Evolutionary conservation across 805 yeast species (phyloP).

Genomic region (Candida yuanshanica): DNA sequence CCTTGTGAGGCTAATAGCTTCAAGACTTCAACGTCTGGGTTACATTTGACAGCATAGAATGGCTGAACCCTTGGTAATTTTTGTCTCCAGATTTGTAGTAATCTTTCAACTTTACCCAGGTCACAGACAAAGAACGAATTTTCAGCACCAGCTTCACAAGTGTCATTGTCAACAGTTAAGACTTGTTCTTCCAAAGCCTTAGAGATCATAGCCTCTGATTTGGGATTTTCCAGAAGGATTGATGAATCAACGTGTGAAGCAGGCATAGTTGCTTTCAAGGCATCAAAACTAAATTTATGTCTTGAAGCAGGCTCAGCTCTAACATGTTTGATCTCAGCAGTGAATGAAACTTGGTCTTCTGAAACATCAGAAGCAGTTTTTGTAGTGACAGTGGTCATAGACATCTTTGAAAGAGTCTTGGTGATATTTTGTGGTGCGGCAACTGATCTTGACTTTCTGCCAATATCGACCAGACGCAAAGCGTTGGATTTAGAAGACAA

Average conservation of each 20-base stretch:
- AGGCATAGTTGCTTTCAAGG: not conserved
- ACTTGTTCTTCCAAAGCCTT: conserved; percentile 37
- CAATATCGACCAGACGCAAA: conserved; percentile 21
- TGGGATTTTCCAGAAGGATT: conserved; percentile 23
- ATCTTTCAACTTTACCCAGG: conserved; percentile 60
- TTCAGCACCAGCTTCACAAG: conserved; percentile 70
- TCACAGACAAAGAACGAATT: conserved; percentile 88
- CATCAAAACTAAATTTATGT: not conserved
- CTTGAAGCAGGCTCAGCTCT: not conserved
- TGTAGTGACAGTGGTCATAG: conserved; percentile 13
- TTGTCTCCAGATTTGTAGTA: conserved; percentile 57
- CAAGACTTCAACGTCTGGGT: conserved; percentile 62
- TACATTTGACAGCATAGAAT: conserved; percentile 94
- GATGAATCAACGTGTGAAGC: not conserved
- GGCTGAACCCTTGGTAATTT: conserved; percentile 74
- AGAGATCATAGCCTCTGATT: conserved; percentile 30
- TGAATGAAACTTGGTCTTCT: not conserved
- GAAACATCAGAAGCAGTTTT: not conserved
- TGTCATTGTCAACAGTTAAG: conserved; percentile 42
- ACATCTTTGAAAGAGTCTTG: conserved; percentile 10
- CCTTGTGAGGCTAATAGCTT: conserved; percentile 54
- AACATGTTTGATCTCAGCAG: not conserved
- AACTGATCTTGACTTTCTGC: conserved; percentile 16
- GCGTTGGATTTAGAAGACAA: conserved; percentile 17
- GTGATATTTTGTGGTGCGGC: not conserved